These are phyloP conservation scores for Passiflora organensis DNA, from an alignment of 345 rosid species.

Conservation along the genomic window DNA sequence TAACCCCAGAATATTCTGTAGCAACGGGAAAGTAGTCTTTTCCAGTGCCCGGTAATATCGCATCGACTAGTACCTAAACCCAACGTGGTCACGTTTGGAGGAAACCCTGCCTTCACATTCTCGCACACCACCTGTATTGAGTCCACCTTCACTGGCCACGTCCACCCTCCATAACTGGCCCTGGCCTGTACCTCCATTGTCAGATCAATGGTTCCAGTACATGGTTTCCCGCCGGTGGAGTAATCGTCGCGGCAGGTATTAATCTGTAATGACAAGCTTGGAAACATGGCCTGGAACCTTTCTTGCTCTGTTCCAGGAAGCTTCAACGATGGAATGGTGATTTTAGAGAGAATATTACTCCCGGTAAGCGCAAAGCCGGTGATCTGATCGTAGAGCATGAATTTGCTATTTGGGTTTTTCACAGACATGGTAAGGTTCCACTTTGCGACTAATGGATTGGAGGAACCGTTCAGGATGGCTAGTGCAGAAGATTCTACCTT, in stretches of 20 bases:
- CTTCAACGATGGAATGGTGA: neutral
- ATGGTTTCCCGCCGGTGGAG: too few relatives aligned
- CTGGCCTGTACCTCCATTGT: neutral
- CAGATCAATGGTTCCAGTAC: neutral
- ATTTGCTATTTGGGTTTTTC: neutral
- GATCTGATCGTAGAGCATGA: neutral
- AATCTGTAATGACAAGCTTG: neutral
- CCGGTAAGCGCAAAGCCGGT: neutral
- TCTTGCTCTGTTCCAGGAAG: neutral
- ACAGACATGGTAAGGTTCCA: neutral
- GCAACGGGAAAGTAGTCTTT: neutral
- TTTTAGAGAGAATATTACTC: neutral
- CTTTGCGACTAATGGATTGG: neutral
- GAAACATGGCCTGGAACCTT: neutral
- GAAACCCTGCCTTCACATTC: neutral
- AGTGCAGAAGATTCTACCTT: slow-evolving; percentile 2
- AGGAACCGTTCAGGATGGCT: neutral
- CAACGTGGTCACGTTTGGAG: neutral
- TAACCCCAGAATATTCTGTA: slow-evolving; percentile 8
- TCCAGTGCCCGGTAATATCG: slow-evolving; percentile 7
- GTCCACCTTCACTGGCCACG: slow-evolving; percentile 10
- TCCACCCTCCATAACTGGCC: slow-evolving; percentile 13
- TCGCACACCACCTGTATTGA: slow-evolving; percentile 2
- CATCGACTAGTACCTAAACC: slow-evolving; percentile 2
- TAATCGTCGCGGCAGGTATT: neutral